These are phyloP conservation scores for Mycogone perniciosa DNA, from an alignment of 2,329 filamentous ascomycete genomes.

Conservation along the genomic window DNA sequence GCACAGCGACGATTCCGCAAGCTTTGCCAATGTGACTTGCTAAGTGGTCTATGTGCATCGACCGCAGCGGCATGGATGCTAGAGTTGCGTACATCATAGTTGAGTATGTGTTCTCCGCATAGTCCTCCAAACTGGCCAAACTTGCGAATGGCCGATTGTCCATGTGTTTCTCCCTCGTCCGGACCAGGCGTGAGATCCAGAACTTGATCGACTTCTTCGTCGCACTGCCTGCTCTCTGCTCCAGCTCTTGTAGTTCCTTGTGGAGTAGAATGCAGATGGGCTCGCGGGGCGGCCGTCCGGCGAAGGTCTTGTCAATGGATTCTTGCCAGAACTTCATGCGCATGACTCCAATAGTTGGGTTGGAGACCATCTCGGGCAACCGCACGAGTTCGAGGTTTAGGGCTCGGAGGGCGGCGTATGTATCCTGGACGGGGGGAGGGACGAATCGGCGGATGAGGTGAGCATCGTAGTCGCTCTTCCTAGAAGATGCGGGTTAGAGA, in stretches of 20 bases:
- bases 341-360: slow-evolving; percentile 77
- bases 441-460: slow-evolving; percentile 82
- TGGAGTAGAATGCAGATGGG: slow-evolving; percentile 82
- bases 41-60: slow-evolving; percentile 82
- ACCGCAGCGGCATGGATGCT: slow-evolving; percentile 70
- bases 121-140: slow-evolving; percentile 70
- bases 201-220: slow-evolving; percentile 54
- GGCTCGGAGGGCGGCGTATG: slow-evolving; percentile 83
- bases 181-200: slow-evolving; percentile 72
- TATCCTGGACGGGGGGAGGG: slow-evolving; percentile 64
- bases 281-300: slow-evolving; percentile 75
- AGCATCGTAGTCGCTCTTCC: slow-evolving; percentile 83
- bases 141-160: slow-evolving; percentile 74
- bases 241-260: slow-evolving; percentile 60
- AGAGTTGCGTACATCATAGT: slow-evolving; percentile 85
- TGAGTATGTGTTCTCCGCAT: slow-evolving; percentile 92
- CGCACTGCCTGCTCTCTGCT: slow-evolving; percentile 35
- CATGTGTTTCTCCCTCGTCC: slow-evolving; percentile 74
- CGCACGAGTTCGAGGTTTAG: slow-evolving; percentile 89
- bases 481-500: slow-evolving; percentile 28
- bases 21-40: slow-evolving; percentile 95
- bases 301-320: slow-evolving; percentile 69
- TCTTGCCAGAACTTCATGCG: slow-evolving; percentile 96
- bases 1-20: slow-evolving; percentile 74
- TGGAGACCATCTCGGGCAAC: slow-evolving; percentile 84